Base-by-base conservation (phyloP, 495 filamentous ascomycete genomes). In the Neurospora sp. region DNA sequence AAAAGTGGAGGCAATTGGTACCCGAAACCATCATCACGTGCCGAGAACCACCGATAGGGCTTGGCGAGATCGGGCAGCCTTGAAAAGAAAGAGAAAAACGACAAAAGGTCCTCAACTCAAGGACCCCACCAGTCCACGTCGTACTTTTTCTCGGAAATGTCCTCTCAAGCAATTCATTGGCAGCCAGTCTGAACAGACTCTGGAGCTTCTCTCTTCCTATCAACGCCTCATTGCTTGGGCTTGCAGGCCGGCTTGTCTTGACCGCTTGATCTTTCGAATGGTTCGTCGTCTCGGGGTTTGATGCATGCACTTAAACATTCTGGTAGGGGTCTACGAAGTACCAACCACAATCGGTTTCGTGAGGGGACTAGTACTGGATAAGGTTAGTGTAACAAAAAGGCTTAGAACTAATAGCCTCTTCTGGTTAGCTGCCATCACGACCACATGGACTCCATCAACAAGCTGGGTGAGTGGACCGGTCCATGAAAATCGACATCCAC, bases 21-120 rank as follows among this genome's bases (percentile, higher is more conserved):
- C 71, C 71, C 42, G 54, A 72, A 59, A 16, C 71, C 71, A 41
- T 31, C 39, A n/a, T 41, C 71, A 72, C 71, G 71, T 72, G 71
- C 54, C 54, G 42, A 31, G 18, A 35, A 35, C 42, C 27, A 59
- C 27, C 54, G 42, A 66, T 72, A 59, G 71, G 71, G 42, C 42
- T 72, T 46, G 71, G 27, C 44, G 41, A 72, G 35, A 59, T 69
- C 71, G 44, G 44, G 39, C 71, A 20, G 54, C 20, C 20, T 54
- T 54, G 40, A 42, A 42, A 42, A 7, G 14, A 27, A 31, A 31
- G 14, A 5, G 14, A 59, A 54, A 23, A 8, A n/a, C 8, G 46
- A 54, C 46, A 27, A 27, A 27, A 59, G 48, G 54, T 31, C 23
- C 23, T 59, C 10, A 23, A 27, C 23, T 59, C 10, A 23, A 27